phyloP scores from a whole-genome alignment of 2,329 filamentous ascomycete genomes.

The Lasiodiplodia gonubiensis region DNA sequence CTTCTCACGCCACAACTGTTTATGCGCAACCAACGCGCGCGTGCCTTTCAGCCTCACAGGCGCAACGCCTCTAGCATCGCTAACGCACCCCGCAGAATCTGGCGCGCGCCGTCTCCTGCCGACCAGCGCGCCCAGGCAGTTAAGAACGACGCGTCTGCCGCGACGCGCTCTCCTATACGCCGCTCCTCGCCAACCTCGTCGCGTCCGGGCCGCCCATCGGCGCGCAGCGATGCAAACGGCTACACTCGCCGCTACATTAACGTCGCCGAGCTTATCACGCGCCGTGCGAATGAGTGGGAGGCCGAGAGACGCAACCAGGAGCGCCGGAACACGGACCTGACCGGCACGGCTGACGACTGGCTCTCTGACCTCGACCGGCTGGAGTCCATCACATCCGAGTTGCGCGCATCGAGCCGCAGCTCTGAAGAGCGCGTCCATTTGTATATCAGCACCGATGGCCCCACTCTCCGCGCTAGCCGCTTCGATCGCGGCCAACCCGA shows the following conservation, averaged over 20 bases:
- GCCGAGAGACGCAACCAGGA: constrained; percentile 10
- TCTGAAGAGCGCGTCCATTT: constrained; percentile 20
- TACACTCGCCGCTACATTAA: constrained; percentile 35
- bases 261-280: constrained; percentile 3
- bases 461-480: constrained; percentile 13
- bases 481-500: constrained; percentile 7
- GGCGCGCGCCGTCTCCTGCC: constrained; percentile 58
- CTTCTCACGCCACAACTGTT: constrained; percentile 23
- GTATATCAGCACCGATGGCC: constrained; percentile 14
- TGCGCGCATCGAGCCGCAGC: constrained; percentile 34
- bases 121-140: constrained; percentile 43
- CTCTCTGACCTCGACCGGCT: constrained; percentile 9
- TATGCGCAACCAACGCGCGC: constrained; percentile 29
- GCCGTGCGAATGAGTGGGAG: background rate
- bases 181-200: constrained; percentile 45
- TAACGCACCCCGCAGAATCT: constrained; percentile 52
- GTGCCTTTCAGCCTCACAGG: constrained; percentile 30
- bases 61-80: constrained; percentile 27
- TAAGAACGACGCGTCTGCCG: constrained; percentile 60
- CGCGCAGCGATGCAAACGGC: constrained; percentile 5
- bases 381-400: constrained; percentile 40
- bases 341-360: constrained; percentile 10
- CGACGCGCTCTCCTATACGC: constrained; percentile 63
- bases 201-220: constrained; percentile 12
- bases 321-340: constrained; percentile 8